phyloP scores from a whole-genome alignment of 345 rosid genomes.

The Corchorus capsularis region DNA sequence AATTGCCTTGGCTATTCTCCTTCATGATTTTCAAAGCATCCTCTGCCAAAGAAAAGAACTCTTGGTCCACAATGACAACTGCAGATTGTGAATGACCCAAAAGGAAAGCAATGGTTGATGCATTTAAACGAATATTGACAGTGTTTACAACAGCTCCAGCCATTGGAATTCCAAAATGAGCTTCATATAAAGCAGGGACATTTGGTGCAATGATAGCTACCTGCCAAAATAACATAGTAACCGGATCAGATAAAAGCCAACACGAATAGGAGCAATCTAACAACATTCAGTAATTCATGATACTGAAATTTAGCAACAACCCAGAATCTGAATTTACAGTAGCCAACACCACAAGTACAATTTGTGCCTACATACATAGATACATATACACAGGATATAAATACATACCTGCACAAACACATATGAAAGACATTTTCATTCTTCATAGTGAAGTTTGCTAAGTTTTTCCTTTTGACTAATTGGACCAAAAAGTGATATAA shows the following conservation, averaged over 20 bases:
- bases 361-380: no score
- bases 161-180: constrained; percentile 96
- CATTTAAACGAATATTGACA: constrained; percentile 85
- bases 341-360: not conserved
- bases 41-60: constrained; percentile 68
- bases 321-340: not conserved
- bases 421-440: no score
- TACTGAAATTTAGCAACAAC: not conserved
- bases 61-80: constrained; percentile 85
- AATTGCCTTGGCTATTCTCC: constrained; percentile 47
- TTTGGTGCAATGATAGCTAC: constrained; percentile 89
- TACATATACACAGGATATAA: no score
- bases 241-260: not conserved
- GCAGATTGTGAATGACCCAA: constrained; percentile 68
- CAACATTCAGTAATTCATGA: not conserved
- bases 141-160: constrained; percentile 79
- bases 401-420: no score
- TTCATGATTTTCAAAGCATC: constrained; percentile 66
- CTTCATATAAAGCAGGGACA: constrained; percentile 79
- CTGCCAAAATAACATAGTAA: constrained; percentile 37
- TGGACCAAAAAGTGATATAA: no score
- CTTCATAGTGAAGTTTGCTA: no score
- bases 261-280: not conserved
- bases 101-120: constrained; percentile 71
- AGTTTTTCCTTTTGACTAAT: no score